Conservation (phyloP, 2,329 filamentous ascomycete genomes). For the Coccinonectria pachysandricola region DNA sequence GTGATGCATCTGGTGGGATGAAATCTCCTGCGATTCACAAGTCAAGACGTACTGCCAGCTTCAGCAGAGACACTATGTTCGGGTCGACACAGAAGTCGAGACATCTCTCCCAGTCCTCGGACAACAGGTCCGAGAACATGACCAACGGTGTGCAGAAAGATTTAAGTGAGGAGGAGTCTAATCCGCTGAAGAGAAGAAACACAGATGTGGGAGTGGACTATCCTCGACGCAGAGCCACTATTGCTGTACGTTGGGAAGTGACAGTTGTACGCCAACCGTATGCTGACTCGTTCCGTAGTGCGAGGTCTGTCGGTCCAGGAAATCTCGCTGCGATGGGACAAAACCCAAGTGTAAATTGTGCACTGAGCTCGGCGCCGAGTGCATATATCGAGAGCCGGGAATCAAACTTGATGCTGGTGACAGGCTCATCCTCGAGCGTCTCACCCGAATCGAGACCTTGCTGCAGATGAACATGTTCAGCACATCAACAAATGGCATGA, state of each 20-base stretch:
- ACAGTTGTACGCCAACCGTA: conserved; percentile 1
- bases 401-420: conserved; percentile 82
- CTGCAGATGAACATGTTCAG: conserved; percentile 59
- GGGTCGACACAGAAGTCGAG: conserved; percentile 43
- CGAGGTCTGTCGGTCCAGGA: conserved; percentile 70
- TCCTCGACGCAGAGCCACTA: conserved; percentile 53
- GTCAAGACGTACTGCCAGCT: conserved; percentile 31
- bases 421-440: conserved; percentile 71
- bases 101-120: conserved; percentile 45
- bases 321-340: conserved; percentile 68
- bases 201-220: conserved; percentile 54
- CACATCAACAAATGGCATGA: conserved; percentile 39
- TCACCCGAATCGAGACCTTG: conserved; percentile 67
- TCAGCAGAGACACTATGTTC: conserved; percentile 45
- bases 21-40: conserved; percentile 44
- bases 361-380: conserved; percentile 71
- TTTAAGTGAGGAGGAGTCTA: conserved; percentile 41
- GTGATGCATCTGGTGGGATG: conserved; percentile 29
- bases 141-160: conserved; percentile 36
- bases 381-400: conserved; percentile 74
- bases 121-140: conserved; percentile 32
- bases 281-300: conserved; percentile 40
- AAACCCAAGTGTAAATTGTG: conserved; percentile 80
- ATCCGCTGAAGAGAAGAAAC: conserved; percentile 51
- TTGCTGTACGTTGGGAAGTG: conserved; percentile 54